Conservation (phyloP, 116 monocot genomes). For the Phalaenopsis hybrid region DNA sequence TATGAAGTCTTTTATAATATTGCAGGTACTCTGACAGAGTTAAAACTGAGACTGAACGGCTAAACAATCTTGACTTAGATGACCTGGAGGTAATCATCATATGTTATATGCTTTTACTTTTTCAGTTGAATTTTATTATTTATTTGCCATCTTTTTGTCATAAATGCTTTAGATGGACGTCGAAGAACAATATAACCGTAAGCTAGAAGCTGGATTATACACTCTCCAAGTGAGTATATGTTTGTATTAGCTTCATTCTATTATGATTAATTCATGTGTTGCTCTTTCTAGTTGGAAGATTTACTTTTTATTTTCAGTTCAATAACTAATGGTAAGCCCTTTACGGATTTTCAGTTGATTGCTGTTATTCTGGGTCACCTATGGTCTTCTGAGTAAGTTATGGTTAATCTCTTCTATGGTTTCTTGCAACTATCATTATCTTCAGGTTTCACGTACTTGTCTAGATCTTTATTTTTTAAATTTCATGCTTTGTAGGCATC, state of each 20-base stretch:
- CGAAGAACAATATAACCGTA: conserved; percentile 78
- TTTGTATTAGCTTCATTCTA: conserved; percentile 1
- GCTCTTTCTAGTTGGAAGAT: conserved; percentile 5
- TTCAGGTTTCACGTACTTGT: not conserved
- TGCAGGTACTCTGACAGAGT: conserved; percentile 84
- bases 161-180: conserved; percentile 69
- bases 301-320: not conserved
- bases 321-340: not conserved
- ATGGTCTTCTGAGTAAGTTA: conserved; percentile 89
- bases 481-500: conserved; percentile 37
- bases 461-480: not conserved
- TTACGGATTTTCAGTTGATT: conserved; percentile 48
- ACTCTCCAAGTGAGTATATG: conserved; percentile 66
- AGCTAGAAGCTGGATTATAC: conserved; percentile 87
- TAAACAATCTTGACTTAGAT: conserved; percentile 70
- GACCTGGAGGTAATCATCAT: conserved; percentile 68
- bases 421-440: not conserved
- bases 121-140: not conserved
- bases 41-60: conserved; percentile 59
- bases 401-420: not conserved
- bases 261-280: not conserved
- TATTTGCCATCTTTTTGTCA: not conserved
- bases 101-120: not conserved
- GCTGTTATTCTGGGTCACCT: conserved; percentile 85
- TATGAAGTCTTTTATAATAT: conserved; percentile 8